phyloP scores from a whole-genome alignment of 208 protist species.

The Crithidia brevicula region DNA sequence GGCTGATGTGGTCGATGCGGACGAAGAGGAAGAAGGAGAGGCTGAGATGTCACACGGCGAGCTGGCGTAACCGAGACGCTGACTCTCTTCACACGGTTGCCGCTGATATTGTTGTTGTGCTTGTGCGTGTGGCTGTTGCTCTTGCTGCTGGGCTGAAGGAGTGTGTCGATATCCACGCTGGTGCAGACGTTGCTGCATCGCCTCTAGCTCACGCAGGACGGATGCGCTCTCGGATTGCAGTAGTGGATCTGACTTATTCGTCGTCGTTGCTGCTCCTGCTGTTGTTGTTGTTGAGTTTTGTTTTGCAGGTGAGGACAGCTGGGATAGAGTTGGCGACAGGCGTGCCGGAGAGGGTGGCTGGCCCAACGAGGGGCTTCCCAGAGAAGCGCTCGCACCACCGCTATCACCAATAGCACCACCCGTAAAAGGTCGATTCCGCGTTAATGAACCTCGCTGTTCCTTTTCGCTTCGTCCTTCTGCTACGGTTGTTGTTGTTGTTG shows the following conservation, averaged over 20 bases:
- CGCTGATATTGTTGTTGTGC: conserved; percentile 2
- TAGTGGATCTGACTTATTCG: too few relatives aligned
- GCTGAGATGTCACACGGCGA: conserved; percentile 28
- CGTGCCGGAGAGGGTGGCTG: too few relatives aligned
- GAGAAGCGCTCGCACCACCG: too few relatives aligned
- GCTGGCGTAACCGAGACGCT: conserved; percentile 1
- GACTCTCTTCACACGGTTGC: neutral
- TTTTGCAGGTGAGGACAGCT: neutral
- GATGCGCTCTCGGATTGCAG: conserved; percentile 31
- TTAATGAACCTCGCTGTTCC: too few relatives aligned
- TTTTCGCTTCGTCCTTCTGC: too few relatives aligned
- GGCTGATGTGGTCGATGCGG: neutral
- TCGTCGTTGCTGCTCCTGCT: neutral
- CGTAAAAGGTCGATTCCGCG: too few relatives aligned
- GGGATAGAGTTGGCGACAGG: too few relatives aligned
- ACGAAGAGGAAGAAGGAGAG: conserved; percentile 7
- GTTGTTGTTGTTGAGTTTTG: neutral
- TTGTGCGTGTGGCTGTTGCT: neutral
- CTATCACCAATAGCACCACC: too few relatives aligned
- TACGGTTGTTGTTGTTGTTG: too few relatives aligned
- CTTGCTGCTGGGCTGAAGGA: too few relatives aligned
- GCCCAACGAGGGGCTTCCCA: too few relatives aligned
- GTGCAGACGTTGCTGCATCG: conserved; percentile 19
- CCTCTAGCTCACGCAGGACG: conserved; percentile 26
- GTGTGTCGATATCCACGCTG: neutral